Evolutionary conservation across 2,329 filamentous ascomycete species (phyloP).

Genomic region (Lasiodiplodia sp.): DNA sequence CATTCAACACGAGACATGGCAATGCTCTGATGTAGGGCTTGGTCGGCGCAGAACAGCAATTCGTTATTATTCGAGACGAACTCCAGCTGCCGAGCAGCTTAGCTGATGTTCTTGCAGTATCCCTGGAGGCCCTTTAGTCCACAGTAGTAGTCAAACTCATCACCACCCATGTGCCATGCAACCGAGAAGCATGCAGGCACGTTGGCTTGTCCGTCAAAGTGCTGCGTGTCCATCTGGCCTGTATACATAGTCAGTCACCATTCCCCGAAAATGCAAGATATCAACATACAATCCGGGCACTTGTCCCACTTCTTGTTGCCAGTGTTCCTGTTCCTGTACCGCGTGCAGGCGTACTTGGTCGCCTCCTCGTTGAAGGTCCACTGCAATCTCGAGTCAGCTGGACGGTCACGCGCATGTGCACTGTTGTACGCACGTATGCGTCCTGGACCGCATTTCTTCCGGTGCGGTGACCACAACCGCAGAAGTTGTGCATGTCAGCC

Average conservation of each 20-base stretch:
- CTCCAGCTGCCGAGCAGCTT: background rate
- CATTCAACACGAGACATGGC: too few species aligned
- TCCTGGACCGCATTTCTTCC: background rate
- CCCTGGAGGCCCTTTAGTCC: background rate
- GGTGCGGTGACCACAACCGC: background rate
- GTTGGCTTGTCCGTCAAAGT: background rate
- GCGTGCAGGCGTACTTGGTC: background rate
- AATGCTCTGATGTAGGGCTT: too few species aligned
- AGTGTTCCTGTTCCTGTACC: background rate
- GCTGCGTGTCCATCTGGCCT: background rate
- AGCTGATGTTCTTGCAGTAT: background rate
- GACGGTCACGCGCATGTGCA: background rate
- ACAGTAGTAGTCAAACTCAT: background rate
- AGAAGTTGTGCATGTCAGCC: background rate
- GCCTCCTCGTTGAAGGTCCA: background rate
- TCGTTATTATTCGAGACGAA: too few species aligned
- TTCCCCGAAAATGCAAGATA: too few species aligned
- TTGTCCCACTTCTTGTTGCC: background rate
- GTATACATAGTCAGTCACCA: too few species aligned
- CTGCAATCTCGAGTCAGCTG: background rate
- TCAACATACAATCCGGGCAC: background rate
- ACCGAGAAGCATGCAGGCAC: background rate
- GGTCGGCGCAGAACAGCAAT: too few species aligned
- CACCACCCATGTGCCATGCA: background rate
- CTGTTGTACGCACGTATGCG: background rate